Evolutionary conservation across 805 yeast species (phyloP), one percentile per base, ranked within the genome.

Genomic region (Kazachstania viticola): DNA sequence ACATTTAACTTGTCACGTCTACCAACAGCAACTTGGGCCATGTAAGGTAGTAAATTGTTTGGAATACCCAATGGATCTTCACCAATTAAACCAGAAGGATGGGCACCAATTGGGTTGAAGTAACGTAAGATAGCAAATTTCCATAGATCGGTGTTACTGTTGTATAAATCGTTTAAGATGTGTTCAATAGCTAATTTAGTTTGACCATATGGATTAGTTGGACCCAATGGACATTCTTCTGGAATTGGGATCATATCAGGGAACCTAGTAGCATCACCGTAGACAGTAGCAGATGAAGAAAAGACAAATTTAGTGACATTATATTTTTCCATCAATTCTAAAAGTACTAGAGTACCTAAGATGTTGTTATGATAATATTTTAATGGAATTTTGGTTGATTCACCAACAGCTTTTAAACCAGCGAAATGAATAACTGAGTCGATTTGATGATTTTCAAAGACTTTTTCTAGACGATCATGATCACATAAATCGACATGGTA

Each of bases 31-130:
- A 79, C 87, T 53, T 79, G 84, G 3, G 85, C 81, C 49, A 81
- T 62, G 50, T 61, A 75, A 4, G 91, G 91, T 41, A 82, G 61
- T 44, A 81, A 58, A 45, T 81, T 80, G 58, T 78, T 79, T 30
- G 93, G 88, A 31, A 73, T 64, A 11, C 87, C 87, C 38, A 71
- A 61, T 5, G 87, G 87, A 51, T 80, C 87, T 48, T 82, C 93
- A 24, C 93, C 93, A 37, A 81, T 64, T 22, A 73, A 56, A 9
- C 91, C 91, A 2, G 83, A 72, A 3, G 87, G 81, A 50, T 81
- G 93, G 13, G 91, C 88, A 24, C 93, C 93, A 42, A 79, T 78
- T 22, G 93, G 91, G 49, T 81, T 80, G 62, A 79, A 81, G 57
- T 80, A 82, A 35, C 91, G 67, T 46, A 82, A 60, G 30, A 79